phyloP scores from a whole-genome alignment of 2,329 filamentous ascomycete genomes.

The Raffaelea arxii region DNA sequence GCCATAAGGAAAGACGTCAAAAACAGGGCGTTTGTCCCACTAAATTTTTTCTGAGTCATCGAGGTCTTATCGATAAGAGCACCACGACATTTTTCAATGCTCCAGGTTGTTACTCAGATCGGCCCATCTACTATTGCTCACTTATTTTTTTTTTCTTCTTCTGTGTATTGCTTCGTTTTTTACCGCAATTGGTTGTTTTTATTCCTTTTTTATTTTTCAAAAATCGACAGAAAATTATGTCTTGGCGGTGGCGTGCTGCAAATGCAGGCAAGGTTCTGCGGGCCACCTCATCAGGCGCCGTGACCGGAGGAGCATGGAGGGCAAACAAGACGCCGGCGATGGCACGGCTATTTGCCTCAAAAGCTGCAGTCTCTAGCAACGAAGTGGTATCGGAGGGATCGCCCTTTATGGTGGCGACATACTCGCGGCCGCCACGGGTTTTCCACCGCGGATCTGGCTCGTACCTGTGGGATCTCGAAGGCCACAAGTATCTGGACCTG shows the following conservation, averaged over 20 bases:
- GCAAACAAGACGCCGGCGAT: too few species aligned
- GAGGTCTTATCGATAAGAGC: too few species aligned
- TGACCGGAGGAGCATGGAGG: too few species aligned
- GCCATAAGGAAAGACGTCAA: too few species aligned
- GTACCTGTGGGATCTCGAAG: constrained; percentile 84
- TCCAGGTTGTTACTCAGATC: too few species aligned
- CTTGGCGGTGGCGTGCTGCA: constrained; percentile 8
- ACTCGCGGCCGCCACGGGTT: constrained; percentile 79
- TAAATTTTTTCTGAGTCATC: too few species aligned
- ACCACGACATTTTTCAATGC: too few species aligned
- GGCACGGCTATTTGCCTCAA: constrained; percentile 3
- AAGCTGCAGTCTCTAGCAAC: constrained; percentile 36
- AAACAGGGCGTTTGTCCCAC: too few species aligned
- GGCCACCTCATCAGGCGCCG: too few species aligned
- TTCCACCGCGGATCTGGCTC: constrained; percentile 83
- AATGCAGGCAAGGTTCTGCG: constrained; percentile 8
- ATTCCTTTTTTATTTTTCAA: background rate
- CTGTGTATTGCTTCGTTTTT: too few species aligned
- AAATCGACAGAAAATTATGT: constrained; percentile 4
- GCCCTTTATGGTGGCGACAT: constrained; percentile 92
- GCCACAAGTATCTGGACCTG: constrained; percentile 84
- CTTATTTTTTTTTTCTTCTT: too few species aligned
- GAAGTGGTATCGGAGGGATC: constrained; percentile 65
- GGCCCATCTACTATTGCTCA: too few species aligned
- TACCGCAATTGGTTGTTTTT: background rate